Conservation (phyloP, 164 flowering plant species). For the Macadamia integrifolia region DNA sequence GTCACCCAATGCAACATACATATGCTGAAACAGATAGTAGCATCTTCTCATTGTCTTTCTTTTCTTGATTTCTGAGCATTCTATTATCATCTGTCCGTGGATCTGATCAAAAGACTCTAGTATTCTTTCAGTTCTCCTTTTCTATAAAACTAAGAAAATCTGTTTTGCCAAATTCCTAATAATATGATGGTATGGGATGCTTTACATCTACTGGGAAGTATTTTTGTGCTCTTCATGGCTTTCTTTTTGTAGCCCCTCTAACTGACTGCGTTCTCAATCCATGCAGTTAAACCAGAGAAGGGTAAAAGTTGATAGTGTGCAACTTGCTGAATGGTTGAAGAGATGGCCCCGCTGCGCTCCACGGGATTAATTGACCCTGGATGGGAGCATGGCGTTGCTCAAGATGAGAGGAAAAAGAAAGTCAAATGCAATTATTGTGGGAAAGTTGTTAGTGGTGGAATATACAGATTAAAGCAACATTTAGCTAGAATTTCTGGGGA, state of each 20-base stretch:
- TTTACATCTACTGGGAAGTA: no score
- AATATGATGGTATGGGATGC: no score
- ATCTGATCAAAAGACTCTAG: no score
- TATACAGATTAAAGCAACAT: slow-evolving; percentile 68
- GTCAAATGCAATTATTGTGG: slow-evolving; percentile 74
- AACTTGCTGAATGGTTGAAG: slow-evolving; percentile 25
- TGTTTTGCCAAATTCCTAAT: no score
- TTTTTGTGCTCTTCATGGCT: no score
- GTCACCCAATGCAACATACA: no score
- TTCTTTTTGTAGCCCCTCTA: neutral
- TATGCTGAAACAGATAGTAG: no score
- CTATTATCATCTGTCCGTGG: no score
- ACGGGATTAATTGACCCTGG: slow-evolving; percentile 62
- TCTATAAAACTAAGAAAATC: no score
- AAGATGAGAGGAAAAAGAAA: slow-evolving; percentile 66
- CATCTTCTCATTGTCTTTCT: no score
- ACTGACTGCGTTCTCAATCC: neutral
- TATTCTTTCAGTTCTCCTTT: no score
- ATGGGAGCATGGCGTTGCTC: slow-evolving; percentile 71
- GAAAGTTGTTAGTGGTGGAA: slow-evolving; percentile 70
- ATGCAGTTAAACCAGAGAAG: neutral
- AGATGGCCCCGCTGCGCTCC: slow-evolving; percentile 47
- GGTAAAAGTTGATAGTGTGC: neutral
- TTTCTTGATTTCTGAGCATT: no score
- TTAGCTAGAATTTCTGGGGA: slow-evolving; percentile 63